Evolutionary conservation across 2,329 filamentous ascomycete species (phyloP).

Genomic region (Plenodomus biglobosus): DNA sequence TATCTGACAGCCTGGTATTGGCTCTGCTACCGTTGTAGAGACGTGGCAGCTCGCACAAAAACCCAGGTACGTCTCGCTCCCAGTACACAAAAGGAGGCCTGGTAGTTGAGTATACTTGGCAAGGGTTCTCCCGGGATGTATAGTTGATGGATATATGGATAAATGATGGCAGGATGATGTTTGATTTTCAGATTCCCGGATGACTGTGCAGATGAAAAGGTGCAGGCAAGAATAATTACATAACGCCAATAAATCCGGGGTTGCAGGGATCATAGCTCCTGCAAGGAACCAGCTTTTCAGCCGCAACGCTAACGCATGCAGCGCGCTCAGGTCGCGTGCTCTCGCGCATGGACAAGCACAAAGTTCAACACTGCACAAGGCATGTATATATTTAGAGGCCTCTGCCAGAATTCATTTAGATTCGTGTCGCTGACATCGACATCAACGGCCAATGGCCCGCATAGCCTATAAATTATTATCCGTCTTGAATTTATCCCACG

Average conservation of each 20-base stretch:
- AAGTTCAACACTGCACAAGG: too few species aligned
- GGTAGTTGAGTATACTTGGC: neutral
- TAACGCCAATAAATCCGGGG: conserved; percentile 23
- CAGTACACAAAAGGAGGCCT: neutral
- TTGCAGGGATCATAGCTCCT: conserved; percentile 9
- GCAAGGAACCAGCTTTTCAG: conserved; percentile 17
- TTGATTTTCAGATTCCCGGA: conserved; percentile 5
- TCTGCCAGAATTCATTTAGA: too few species aligned
- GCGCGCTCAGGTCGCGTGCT: neutral
- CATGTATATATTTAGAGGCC: too few species aligned
- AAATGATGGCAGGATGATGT: neutral
- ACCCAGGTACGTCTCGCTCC: neutral
- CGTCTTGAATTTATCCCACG: conserved; percentile 68
- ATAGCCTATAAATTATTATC: conserved; percentile 52
- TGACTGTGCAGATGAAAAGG: conserved; percentile 24
- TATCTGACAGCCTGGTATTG: neutral
- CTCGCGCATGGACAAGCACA: neutral
- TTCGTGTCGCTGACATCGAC: neutral
- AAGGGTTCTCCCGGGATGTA: neutral
- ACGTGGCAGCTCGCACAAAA: neutral
- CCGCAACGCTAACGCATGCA: conserved; percentile 6
- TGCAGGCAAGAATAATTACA: conserved; percentile 4
- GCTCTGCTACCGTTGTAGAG: neutral
- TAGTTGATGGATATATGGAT: neutral
- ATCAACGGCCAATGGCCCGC: too few species aligned